Percentiles rank a stretch among this genome's conserved stretches.
Conservation (phyloP, 2,329 filamentous ascomycete genomes). For the Cytospora piceicola region DNA sequence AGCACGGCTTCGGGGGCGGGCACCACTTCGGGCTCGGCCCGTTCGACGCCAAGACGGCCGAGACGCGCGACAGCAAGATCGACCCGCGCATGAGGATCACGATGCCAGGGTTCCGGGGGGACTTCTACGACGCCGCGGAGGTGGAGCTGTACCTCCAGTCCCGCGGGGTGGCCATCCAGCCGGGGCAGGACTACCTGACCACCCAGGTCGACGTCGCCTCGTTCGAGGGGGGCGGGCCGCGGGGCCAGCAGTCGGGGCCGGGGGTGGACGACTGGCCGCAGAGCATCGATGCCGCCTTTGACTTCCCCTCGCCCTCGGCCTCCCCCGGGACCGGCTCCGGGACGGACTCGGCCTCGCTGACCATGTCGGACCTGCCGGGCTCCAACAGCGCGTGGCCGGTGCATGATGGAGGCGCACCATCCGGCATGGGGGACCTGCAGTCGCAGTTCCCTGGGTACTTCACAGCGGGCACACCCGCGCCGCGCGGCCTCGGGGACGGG, state of each 20-base stretch:
- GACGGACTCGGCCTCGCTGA: background rate
- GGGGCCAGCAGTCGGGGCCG: background rate
- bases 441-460: background rate
- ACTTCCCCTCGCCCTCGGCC: background rate
- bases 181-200: constrained; percentile 62
- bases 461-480: background rate
- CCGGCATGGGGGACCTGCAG: background rate
- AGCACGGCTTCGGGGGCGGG: constrained; percentile 34
- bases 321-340: background rate
- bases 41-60: constrained; percentile 46
- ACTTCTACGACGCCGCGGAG: constrained; percentile 78
- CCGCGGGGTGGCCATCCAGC: constrained; percentile 65
- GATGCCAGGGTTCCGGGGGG: constrained; percentile 68
- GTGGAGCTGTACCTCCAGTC: constrained; percentile 73
- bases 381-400: constrained; percentile 2
- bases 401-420: background rate
- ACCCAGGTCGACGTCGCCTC: constrained; percentile 56
- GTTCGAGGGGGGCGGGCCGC: constrained; percentile 39
- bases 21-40: constrained; percentile 53
- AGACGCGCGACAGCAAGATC: constrained; percentile 48
- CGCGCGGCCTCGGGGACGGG: background rate
- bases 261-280: constrained; percentile 12
- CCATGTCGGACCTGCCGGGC: background rate
- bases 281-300: constrained; percentile 11
- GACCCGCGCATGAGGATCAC: constrained; percentile 55